Evolutionary conservation across 768 basidiomycete genomes (phyloP), one percentile per base, ranked within the genome.

Genomic region (Boletus rufocinnamomeus): DNA sequence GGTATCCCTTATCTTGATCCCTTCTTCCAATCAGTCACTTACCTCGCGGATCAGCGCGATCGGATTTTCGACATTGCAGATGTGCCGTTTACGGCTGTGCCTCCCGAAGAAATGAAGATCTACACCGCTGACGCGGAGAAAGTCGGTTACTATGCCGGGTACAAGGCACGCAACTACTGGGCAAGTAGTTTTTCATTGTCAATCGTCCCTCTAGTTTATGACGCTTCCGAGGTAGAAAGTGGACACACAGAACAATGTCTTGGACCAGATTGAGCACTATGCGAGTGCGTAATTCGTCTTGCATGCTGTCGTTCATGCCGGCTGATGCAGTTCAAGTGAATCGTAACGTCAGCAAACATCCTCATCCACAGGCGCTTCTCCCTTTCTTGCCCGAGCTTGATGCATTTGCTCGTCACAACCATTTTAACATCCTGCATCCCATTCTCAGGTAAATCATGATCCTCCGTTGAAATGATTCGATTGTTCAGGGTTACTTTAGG

Each of bases 221-320:
- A 37, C 25, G 9, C 43, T 48, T 44, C 4, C 32, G 38, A 35
- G n/a, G 2, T 51, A 87, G 86, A 80, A 82, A 52, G 80, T 87
- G 25, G 82, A 81, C 46, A 75, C 77, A 6, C 54, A 60, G 0
- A 60, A 59, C n/a, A 82, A 84, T 6, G 80, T 88, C 32, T 77
- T 66, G n/a, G 86, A 88, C 65, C 83, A 87, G 61, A 70, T 87
- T 21, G 85, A 87, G 60, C 77, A 82, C 38, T 87, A 87, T 63
- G 82, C 79, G 61, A 72, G 85, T 86, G 56, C 34, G 80, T 68
- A 2, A 9, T 28, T 32, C 11, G 27, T 25, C 51, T 37, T 23
- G 19, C 23, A n/a, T 50, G n/a, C 2, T 35, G 2, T 23, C 27
- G 8, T 16, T 16, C 1, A 13, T 8, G 11, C 25, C 21, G 16